phyloP scores from a whole-genome alignment of 306 rosid species.

The Quercus variabilis region DNA sequence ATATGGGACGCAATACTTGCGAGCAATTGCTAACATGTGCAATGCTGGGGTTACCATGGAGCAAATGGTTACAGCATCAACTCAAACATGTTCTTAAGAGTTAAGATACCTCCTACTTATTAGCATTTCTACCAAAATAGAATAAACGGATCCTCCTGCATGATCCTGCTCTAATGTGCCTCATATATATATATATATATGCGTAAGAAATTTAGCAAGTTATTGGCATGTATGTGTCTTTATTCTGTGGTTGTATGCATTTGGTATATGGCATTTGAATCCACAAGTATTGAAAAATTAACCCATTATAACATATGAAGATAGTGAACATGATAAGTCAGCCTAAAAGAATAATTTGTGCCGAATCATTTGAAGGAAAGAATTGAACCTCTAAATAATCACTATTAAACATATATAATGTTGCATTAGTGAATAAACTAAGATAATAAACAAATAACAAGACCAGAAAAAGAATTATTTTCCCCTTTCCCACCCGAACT shows the following conservation, averaged over 20 bases:
- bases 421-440: not conserved
- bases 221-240: not conserved
- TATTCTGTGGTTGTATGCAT: not conserved
- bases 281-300: not conserved
- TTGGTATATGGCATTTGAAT: not conserved
- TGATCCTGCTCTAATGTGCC: not conserved
- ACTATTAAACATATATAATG: not conserved
- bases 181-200: not conserved
- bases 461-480: no score
- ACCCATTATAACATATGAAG: not conserved
- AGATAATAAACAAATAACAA: no score
- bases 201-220: not conserved
- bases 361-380: not conserved
- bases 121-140: not conserved
- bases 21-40: conserved; percentile 53
- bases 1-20: conserved; percentile 39
- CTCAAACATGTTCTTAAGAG: conserved; percentile 31
- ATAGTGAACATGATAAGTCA: not conserved
- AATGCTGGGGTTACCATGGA: conserved; percentile 26
- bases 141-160: not conserved
- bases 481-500: no score
- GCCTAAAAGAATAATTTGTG: not conserved
- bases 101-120: not conserved
- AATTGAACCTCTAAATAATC: not conserved
- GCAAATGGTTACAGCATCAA: conserved; percentile 24